phyloP scores from a whole-genome alignment of 2,329 filamentous ascomycete species.

The Sporothrix pallida region DNA sequence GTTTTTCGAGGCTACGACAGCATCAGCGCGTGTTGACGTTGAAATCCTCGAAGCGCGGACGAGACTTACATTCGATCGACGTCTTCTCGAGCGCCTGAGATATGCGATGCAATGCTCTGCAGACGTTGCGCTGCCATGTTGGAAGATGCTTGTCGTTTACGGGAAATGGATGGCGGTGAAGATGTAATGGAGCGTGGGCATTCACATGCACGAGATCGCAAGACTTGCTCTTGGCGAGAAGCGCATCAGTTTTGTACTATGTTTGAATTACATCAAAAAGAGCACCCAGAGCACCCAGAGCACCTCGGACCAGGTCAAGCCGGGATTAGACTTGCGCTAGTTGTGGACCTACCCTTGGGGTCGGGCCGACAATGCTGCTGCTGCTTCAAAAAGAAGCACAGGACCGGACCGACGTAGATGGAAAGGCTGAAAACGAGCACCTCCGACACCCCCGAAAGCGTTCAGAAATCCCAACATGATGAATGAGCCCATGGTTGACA shows the following conservation, averaged over 20 bases:
- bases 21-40: not conserved
- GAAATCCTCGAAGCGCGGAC: not conserved
- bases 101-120: conserved; percentile 18
- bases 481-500: not conserved
- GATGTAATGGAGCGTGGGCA: not conserved
- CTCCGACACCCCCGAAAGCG: not conserved
- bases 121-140: conserved; percentile 22
- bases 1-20: conserved; percentile 58
- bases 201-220: not conserved
- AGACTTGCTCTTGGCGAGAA: not conserved
- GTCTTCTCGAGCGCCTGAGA: not conserved
- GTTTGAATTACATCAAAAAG: not conserved
- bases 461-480: not conserved
- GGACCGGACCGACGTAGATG: not conserved
- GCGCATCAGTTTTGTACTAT: not conserved
- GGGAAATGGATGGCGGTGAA: not conserved
- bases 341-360: not conserved
- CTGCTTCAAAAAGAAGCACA: not conserved
- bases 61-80: conserved; percentile 10
- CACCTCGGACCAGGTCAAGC: not conserved
- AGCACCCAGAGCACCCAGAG: not conserved
- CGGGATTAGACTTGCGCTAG: not conserved
- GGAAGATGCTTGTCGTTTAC: not conserved
- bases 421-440: not conserved
- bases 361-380: not conserved